Percentiles rank a stretch among this genome's conserved stretches.
Evolutionary conservation across 1,284 basidiomycete species (phyloP).

Genomic region (Schizopora paradoxa): DNA sequence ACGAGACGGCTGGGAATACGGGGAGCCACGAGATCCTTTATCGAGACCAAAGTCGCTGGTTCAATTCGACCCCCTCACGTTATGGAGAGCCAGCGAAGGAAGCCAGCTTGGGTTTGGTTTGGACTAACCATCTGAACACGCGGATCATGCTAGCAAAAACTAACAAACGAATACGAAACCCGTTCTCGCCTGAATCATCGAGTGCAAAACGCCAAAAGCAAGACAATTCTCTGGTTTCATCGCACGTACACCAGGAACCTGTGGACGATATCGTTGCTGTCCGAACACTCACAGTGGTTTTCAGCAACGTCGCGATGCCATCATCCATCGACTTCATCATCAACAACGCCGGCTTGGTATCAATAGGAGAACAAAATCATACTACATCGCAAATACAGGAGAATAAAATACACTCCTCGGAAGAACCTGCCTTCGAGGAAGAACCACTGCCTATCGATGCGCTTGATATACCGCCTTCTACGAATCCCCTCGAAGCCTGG

Average conservation of each 20-base stretch:
- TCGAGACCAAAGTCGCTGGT: constrained; percentile 70
- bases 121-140: constrained; percentile 86
- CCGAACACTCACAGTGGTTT: constrained; percentile 66
- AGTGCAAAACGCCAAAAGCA: constrained; percentile 19
- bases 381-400: too few species aligned
- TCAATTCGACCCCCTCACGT: constrained; percentile 57
- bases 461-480: too few species aligned
- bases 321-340: constrained; percentile 71
- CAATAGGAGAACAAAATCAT: too few species aligned
- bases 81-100: constrained; percentile 63
- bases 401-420: too few species aligned
- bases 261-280: constrained; percentile 43
- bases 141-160: constrained; percentile 81
- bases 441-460: too few species aligned
- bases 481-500: too few species aligned
- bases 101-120: constrained; percentile 79
- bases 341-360: constrained; percentile 47
- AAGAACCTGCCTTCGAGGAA: too few species aligned
- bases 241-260: constrained; percentile 1
- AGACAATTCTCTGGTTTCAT: constrained; percentile 21
- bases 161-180: constrained; percentile 36
- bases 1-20: too few species aligned
- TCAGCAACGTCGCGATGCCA: constrained; percentile 58
- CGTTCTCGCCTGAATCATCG: not conserved
- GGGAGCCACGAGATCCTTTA: constrained; percentile 59